Base-by-base conservation (phyloP, 2,329 filamentous ascomycete species). In the Fusarium mundagurra region DNA sequence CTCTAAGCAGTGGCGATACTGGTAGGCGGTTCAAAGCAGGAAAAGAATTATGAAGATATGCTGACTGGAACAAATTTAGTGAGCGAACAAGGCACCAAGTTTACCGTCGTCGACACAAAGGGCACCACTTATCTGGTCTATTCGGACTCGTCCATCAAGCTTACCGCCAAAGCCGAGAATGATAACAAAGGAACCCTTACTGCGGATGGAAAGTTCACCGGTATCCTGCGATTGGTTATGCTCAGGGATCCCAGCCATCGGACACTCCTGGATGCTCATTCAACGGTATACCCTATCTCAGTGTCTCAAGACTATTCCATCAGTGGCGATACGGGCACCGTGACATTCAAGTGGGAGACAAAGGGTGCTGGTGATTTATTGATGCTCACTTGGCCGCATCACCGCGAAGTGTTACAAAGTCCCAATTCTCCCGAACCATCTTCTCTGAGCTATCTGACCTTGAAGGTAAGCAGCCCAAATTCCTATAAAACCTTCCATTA, bases 11-110 rank as follows among this genome's bases (percentile, higher is more conserved):
- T 8, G 33, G n/a, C 0, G 16, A 11, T 27, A n/a, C 39, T 1
- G 24, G 55, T 48, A 10, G 3, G 55, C 22, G 20, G 3, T 6
- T 27, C 14, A 36, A 3, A 8, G 2, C 5, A n/a, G 2, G 5
- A 31, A 2, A 18, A 8, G 2, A 0, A 5, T 10, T 8, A 11
- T 12, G 2, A 34, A 29, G 2, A 10, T n/a, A 36, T 27, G 1
- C 55, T 59, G 10, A 59, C 20, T 0, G 3, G 8, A 24, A 20
- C 7, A 17, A 47, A 13, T 33, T 2, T 13, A 59, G 41, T 29
- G 14, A 47, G 41, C 5, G 9, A 20, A 2, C 13, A 14, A 22
- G 33, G 55, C 29, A 59, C 20, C 14, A 47, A 38, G 33, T 59
- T 59, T 44, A 38, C n/a, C 1, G 20, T 59, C 20, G 14, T 59